Percentiles rank a stretch among this genome's conserved stretches.
Evolutionary conservation across 2,329 filamentous ascomycete genomes (phyloP).

Genomic region (Diaporthe aspalathi): DNA sequence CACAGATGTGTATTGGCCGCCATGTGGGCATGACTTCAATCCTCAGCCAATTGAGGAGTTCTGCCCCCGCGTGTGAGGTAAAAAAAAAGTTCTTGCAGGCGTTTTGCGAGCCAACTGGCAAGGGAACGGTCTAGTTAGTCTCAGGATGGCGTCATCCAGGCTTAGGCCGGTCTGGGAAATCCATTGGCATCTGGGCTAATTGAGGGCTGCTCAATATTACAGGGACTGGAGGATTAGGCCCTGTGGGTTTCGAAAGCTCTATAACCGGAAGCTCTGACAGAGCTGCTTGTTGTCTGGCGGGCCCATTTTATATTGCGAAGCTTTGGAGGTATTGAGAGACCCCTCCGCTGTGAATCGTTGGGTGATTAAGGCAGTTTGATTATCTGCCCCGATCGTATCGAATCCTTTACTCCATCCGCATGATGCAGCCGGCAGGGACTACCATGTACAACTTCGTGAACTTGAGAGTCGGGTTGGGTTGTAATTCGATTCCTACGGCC

Average conservation of each 20-base stretch:
- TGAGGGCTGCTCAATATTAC: background rate
- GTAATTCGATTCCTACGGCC: too few relatives aligned
- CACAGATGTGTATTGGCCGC: background rate
- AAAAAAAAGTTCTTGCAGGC: constrained; percentile 9
- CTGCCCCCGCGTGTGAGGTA: background rate
- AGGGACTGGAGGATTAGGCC: background rate
- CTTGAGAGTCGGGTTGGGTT: background rate
- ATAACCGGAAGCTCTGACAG: background rate
- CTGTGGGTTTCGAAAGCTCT: background rate
- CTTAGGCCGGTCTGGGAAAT: constrained; percentile 27
- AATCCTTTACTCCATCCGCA: too few relatives aligned
- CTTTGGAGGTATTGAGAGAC: background rate
- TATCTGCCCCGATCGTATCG: background rate
- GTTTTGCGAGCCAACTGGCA: constrained; percentile 9
- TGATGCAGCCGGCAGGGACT: background rate
- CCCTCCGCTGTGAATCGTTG: too few relatives aligned
- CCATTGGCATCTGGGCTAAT: background rate
- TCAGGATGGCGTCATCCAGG: constrained; percentile 35
- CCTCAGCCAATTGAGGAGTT: constrained; percentile 33
- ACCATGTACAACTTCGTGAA: background rate
- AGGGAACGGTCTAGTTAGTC: constrained; percentile 9
- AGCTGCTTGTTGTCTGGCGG: background rate
- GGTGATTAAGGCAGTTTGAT: background rate
- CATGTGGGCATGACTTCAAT: background rate
- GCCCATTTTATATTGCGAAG: background rate